A percentile compares a stretch with the other conserved stretches of the same genome.
phyloP scores from a whole-genome alignment of 1,284 basidiomycete genomes.

The Sparassis latifolia region DNA sequence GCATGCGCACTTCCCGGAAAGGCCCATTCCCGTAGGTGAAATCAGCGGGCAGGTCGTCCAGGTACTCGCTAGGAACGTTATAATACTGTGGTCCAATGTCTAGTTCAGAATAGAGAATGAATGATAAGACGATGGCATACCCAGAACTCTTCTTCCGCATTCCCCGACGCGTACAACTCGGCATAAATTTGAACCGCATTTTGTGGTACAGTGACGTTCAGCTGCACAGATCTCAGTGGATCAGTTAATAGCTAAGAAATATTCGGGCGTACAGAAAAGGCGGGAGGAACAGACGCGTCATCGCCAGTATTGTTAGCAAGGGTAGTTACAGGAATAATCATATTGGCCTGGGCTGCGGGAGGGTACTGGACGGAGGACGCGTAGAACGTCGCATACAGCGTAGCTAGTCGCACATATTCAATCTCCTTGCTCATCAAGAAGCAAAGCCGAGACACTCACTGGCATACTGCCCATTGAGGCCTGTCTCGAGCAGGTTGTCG shows the following conservation, averaged over 20 bases:
- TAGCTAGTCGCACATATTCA: slow-evolving; percentile 37
- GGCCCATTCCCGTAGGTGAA: slow-evolving; percentile 57
- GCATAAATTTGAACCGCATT: slow-evolving; percentile 66
- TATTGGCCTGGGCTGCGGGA: slow-evolving; percentile 50
- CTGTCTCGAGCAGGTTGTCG: slow-evolving; percentile 56
- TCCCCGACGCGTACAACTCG: slow-evolving; percentile 69
- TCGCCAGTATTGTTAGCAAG: slow-evolving; percentile 55
- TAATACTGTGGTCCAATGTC: slow-evolving; percentile 47
- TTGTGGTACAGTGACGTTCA: slow-evolving; percentile 60
- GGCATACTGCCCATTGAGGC: slow-evolving; percentile 62
- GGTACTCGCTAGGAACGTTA: slow-evolving; percentile 58
- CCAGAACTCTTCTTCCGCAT: slow-evolving; percentile 74
- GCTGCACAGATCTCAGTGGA: slow-evolving; percentile 27
- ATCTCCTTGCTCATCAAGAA: neutral
- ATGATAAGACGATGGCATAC: slow-evolving; percentile 29
- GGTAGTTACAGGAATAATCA: slow-evolving; percentile 66
- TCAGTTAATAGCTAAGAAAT: neutral
- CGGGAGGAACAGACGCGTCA: slow-evolving; percentile 66
- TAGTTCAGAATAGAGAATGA: neutral
- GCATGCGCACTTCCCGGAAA: slow-evolving; percentile 73
- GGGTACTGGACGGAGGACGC: slow-evolving; percentile 49
- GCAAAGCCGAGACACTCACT: slow-evolving; percentile 32
- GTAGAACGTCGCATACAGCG: slow-evolving; percentile 65
- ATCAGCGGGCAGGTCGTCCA: slow-evolving; percentile 45
- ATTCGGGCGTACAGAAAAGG: slow-evolving; percentile 50